Conservation (phyloP, 2,329 filamentous ascomycete genomes). For the Aspergillus sp. region DNA sequence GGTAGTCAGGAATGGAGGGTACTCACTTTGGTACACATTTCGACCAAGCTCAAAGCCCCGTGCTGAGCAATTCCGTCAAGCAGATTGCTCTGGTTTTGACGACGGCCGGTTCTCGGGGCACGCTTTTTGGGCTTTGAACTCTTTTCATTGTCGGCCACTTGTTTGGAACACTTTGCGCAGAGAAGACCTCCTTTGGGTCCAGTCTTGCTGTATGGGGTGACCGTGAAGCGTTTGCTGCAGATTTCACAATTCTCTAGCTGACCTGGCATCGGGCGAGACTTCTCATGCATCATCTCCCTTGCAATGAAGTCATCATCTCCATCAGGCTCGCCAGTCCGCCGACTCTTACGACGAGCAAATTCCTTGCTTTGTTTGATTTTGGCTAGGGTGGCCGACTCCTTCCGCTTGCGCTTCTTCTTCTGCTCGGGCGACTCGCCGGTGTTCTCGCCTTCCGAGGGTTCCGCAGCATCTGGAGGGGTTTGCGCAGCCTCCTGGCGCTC, state of each 20-base stretch:
- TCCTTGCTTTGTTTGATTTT: constrained; percentile 54
- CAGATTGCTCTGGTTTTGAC: constrained; percentile 78
- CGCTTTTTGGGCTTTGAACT: constrained; percentile 54
- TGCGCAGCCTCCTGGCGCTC: constrained; percentile 37
- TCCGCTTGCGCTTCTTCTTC: constrained; percentile 57
- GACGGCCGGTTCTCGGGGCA: constrained; percentile 60
- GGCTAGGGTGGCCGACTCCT: constrained; percentile 46
- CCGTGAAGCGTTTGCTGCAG: constrained; percentile 85
- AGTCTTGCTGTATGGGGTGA: constrained; percentile 82
- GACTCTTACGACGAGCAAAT: constrained; percentile 46
- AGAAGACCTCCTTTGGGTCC: constrained; percentile 83
- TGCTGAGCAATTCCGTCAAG: constrained; percentile 66
- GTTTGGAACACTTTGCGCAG: constrained; percentile 77
- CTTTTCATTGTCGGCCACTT: constrained; percentile 66
- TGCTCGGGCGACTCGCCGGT: constrained; percentile 44
- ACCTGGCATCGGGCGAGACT: constrained; percentile 64
- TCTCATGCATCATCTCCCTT: constrained; percentile 56
- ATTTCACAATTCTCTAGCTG: constrained; percentile 86
- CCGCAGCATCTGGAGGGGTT: constrained; percentile 30
- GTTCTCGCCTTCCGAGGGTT: constrained; percentile 29
- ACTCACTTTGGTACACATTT: constrained; percentile 58
- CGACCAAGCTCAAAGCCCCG: constrained; percentile 46
- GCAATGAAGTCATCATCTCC: constrained; percentile 50
- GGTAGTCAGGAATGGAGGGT: neutral
- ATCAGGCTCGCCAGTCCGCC: constrained; percentile 42